Conservation (phyloP, 2,329 filamentous ascomycete genomes). For the Cladosporium sp. region DNA sequence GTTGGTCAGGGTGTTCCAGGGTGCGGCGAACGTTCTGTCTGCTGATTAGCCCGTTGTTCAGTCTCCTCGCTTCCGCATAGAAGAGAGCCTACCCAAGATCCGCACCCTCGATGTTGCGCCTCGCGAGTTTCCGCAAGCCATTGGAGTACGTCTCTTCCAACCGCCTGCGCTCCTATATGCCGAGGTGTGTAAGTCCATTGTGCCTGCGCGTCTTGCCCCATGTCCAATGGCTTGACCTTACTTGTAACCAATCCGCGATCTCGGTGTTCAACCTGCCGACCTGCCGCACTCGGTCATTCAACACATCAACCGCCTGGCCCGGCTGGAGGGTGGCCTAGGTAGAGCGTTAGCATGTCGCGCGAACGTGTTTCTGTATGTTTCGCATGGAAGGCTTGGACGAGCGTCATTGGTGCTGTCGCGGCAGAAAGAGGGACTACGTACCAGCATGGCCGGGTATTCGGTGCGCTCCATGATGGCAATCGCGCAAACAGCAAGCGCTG, state of each 20-base stretch:
- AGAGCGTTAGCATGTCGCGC: neutral
- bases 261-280: slow-evolving; percentile 83
- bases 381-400: neutral
- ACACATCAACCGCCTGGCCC: slow-evolving; percentile 70
- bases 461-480: slow-evolving; percentile 62
- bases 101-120: slow-evolving; percentile 53
- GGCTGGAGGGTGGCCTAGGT: slow-evolving; percentile 74
- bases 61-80: neutral
- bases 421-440: slow-evolving; percentile 46
- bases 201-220: slow-evolving; percentile 4
- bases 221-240: slow-evolving; percentile 41
- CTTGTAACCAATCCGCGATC: slow-evolving; percentile 96
- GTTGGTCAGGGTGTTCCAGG: slow-evolving; percentile 83
- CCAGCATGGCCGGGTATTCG: slow-evolving; percentile 94
- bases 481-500: slow-evolving; percentile 5
- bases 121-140: slow-evolving; percentile 74
- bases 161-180: slow-evolving; percentile 77
- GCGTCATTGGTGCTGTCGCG: neutral
- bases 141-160: slow-evolving; percentile 87
- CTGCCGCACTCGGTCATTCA: slow-evolving; percentile 83
- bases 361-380: slow-evolving; percentile 1
- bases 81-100: slow-evolving; percentile 74
- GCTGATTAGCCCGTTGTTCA: slow-evolving; percentile 18
- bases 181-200: neutral
- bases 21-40: slow-evolving; percentile 76